These are phyloP conservation scores for Fusarium liriodendri DNA, from an alignment of 2,329 filamentous ascomycete species.

Conservation along the genomic window DNA sequence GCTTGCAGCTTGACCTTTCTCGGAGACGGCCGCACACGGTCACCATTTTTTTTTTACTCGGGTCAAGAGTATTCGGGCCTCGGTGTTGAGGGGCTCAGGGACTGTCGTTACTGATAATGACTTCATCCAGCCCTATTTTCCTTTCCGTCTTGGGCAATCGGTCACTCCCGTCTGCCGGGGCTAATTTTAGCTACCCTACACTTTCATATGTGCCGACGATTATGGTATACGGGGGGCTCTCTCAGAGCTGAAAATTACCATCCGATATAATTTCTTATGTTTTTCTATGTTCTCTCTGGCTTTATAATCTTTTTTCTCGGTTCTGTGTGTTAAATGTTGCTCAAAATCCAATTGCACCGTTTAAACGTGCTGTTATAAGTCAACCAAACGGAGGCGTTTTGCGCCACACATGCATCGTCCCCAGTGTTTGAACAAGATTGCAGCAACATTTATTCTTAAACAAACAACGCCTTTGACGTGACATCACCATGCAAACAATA, in stretches of 20 bases:
- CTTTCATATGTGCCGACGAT: neutral
- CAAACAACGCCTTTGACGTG: neutral
- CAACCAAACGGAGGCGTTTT: neutral
- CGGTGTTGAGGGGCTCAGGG: constrained; percentile 18
- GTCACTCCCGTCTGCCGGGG: constrained; percentile 14
- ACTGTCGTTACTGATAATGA: constrained; percentile 28
- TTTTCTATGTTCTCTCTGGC: neutral
- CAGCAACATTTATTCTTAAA: too few relatives aligned
- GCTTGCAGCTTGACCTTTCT: neutral
- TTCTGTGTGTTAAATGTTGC: neutral
- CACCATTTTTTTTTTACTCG: neutral
- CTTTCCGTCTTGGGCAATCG: constrained; percentile 30
- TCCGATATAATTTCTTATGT: neutral
- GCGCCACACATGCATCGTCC: neutral
- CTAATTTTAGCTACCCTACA: constrained; percentile 30
- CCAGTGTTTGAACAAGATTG: neutral
- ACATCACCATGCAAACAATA: neutral
- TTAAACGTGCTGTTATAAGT: neutral
- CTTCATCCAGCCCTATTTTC: constrained; percentile 43
- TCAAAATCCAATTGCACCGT: neutral
- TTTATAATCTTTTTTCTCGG: neutral
- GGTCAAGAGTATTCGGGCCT: neutral
- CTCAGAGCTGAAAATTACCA: neutral
- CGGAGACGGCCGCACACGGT: neutral
- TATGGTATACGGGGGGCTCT: neutral